Evolutionary conservation across 2,329 filamentous ascomycete species (phyloP), one percentile per base, ranked within the genome.

Genomic region (Claviceps sp.): DNA sequence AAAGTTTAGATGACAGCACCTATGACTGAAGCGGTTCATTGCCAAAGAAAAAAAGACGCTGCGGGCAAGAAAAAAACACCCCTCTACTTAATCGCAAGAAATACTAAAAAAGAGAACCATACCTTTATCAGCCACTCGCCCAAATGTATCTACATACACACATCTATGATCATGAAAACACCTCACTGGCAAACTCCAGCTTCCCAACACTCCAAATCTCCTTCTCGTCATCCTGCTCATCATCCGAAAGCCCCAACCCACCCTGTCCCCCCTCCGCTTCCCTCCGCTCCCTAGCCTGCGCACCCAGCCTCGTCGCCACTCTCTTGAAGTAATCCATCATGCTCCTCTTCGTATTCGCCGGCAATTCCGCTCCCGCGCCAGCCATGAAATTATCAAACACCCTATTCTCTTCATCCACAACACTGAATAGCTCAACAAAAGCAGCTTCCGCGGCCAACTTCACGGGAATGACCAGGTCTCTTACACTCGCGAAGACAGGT

Each of bases 241-340:
- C 93, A 63, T 87, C 89, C 37, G 85, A 87, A 61, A 98, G 67
- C 0, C 90, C 90, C 48, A 97, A 65, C 0, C 89, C 89, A 47
- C 90, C 90, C 54, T 84, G 79, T 7, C 91, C 93, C 55, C 90
- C 91, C 65, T 96, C 90, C 0, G 93, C 93, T 59, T 95, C 90
- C 62, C 81, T 86, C 60, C 93, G 79, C 71, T 98, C 93, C 56
- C 89, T 79, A 1, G 87, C 89, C 66, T 97, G 93, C 18, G 74
- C 79, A n/a, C 87, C 91, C 20, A 97, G 71, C 59, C 90, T 80
- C 62, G 91, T 67, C 1, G 89, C 89, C 57, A 98, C 87, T 43
- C 93, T 77, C 76, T 95, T 95, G 72, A 97, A 97, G 71, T 98
- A 98, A 67, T 98, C 93, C 54, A 84, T 79, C 85, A 98, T 96